These are phyloP conservation scores for Keithomyces neogunnii DNA, from an alignment of 2,329 filamentous ascomycete species.

Conservation along the genomic window DNA sequence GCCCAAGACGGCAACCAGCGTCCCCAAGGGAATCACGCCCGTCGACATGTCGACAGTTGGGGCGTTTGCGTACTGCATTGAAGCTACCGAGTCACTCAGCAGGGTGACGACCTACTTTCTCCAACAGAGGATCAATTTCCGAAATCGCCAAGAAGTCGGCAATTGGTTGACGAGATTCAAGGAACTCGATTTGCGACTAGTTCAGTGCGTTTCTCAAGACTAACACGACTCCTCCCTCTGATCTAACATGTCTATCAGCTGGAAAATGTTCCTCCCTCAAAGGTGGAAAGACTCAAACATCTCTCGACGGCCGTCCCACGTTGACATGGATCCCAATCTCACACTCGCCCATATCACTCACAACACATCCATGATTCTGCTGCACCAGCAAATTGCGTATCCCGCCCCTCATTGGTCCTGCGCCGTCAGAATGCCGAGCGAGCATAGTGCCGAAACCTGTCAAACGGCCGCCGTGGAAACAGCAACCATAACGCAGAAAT, in stretches of 20 bases:
- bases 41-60: constrained; percentile 29
- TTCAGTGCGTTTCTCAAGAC: not conserved
- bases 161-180: not conserved
- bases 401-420: no score
- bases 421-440: no score
- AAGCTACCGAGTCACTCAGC: constrained; percentile 34
- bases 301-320: not conserved
- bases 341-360: constrained; percentile 38
- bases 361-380: constrained; percentile 36
- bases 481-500: no score
- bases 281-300: not conserved
- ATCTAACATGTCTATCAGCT: not conserved
- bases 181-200: not conserved
- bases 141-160: not conserved
- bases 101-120: constrained; percentile 32
- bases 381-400: constrained; percentile 25
- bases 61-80: constrained; percentile 33
- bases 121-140: not conserved
- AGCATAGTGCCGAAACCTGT: no score
- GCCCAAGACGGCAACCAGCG: no score
- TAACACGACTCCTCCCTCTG: no score
- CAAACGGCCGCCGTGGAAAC: no score
- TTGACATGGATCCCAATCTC: constrained; percentile 37
- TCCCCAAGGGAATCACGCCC: constrained; percentile 17
- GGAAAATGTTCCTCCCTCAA: not conserved